phyloP scores from a whole-genome alignment of 352 stramenopile genomes.

The Phytopythium vexans region DNA sequence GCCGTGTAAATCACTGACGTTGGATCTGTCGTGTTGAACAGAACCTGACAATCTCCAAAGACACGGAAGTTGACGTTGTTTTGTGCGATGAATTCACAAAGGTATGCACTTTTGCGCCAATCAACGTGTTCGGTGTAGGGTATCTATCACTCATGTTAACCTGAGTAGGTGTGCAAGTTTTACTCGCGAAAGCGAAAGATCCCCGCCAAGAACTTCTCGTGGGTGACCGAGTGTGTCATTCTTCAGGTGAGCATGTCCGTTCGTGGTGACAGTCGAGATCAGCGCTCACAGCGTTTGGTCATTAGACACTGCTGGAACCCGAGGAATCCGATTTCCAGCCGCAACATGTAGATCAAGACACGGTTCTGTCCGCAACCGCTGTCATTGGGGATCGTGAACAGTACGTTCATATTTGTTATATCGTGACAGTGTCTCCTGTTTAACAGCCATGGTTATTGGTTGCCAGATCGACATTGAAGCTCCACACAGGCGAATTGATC shows the following conservation, averaged over 20 bases:
- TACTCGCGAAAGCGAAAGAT: slow-evolving; percentile 36
- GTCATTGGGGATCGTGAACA: slow-evolving; percentile 58
- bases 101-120: slow-evolving; percentile 18
- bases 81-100: slow-evolving; percentile 70
- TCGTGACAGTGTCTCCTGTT: neutral
- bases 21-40: slow-evolving; percentile 13
- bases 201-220: slow-evolving; percentile 64
- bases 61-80: slow-evolving; percentile 50
- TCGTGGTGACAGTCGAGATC: no score
- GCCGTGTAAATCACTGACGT: no score
- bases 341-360: slow-evolving; percentile 21
- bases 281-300: no score
- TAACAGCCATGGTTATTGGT: neutral
- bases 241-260: slow-evolving; percentile 45
- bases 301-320: slow-evolving; percentile 45
- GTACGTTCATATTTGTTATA: slow-evolving; percentile 21
- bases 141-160: neutral
- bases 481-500: slow-evolving; percentile 70
- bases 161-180: slow-evolving; percentile 44
- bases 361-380: slow-evolving; percentile 40
- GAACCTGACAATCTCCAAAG: slow-evolving; percentile 40
- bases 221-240: slow-evolving; percentile 81
- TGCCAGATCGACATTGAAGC: slow-evolving; percentile 39
- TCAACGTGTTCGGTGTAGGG: neutral
- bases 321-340: slow-evolving; percentile 40